phyloP scores from a whole-genome alignment of 2,329 filamentous ascomycete species.

The Epicoccum sorghinum region DNA sequence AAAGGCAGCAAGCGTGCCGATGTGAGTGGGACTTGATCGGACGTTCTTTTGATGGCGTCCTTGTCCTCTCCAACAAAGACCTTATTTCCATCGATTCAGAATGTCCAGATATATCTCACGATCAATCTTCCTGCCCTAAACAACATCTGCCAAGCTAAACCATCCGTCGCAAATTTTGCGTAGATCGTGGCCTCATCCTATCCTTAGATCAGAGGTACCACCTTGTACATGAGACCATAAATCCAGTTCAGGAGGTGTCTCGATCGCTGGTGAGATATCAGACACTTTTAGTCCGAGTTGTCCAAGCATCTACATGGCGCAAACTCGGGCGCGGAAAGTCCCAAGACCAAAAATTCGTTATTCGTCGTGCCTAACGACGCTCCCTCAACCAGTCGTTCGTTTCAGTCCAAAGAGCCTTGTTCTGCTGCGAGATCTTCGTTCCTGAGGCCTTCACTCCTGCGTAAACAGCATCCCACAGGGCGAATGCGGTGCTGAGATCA shows the following conservation, averaged over 20 bases:
- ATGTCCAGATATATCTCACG: background rate
- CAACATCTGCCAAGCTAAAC: background rate
- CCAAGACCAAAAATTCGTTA: background rate
- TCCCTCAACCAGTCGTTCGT: conserved; percentile 63
- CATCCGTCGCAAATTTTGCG: too few species aligned
- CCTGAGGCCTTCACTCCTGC: conserved; percentile 63
- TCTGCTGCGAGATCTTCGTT: conserved; percentile 50
- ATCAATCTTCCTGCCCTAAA: background rate
- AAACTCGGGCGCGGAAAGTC: background rate
- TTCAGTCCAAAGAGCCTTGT: conserved; percentile 62
- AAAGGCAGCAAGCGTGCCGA: too few species aligned
- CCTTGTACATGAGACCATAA: too few species aligned
- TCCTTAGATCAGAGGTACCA: too few species aligned
- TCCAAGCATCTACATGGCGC: background rate
- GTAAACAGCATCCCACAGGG: conserved; percentile 69
- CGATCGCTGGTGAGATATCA: background rate
- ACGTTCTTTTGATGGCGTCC: background rate
- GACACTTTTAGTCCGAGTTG: background rate
- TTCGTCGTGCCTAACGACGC: conserved; percentile 29
- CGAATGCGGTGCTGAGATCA: conserved; percentile 66
- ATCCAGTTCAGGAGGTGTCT: background rate
- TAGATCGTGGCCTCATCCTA: too few species aligned
- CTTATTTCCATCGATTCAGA: background rate
- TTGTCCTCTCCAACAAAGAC: too few species aligned
- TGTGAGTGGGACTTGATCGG: too few species aligned